A percentile compares a stretch with the other conserved stretches of the same genome.
phyloP scores from a whole-genome alignment of 1,284 basidiomycete genomes.

The Fomitopsis palustris region DNA sequence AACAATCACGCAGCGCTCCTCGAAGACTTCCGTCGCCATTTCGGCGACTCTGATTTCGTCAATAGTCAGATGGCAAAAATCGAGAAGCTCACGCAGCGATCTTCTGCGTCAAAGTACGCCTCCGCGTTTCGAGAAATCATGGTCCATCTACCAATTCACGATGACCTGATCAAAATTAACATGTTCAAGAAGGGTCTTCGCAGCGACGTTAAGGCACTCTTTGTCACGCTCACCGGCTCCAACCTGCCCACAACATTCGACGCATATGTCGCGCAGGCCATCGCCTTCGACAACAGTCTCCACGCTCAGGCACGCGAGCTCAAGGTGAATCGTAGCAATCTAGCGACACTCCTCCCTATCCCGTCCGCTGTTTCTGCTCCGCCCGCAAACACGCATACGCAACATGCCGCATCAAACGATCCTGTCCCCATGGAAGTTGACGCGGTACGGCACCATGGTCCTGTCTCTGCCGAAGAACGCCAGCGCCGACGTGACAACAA shows the following conservation, averaged over 20 bases:
- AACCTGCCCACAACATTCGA: slow-evolving; percentile 5
- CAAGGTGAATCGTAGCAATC: not conserved
- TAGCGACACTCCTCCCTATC: not conserved
- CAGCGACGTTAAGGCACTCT: too few relatives aligned
- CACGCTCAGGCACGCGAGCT: slow-evolving; percentile 1
- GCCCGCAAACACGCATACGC: not conserved
- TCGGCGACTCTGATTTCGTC: slow-evolving; percentile 1
- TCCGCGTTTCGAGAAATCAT: not conserved
- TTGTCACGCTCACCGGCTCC: too few relatives aligned
- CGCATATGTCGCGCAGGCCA: slow-evolving; percentile 3
- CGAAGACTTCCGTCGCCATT: not conserved
- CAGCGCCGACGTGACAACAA: slow-evolving; percentile 15
- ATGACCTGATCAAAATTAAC: too few relatives aligned
- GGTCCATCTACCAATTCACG: too few relatives aligned
- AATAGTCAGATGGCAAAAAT: not conserved
- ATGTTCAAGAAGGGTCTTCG: too few relatives aligned
- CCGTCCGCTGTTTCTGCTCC: too few relatives aligned
- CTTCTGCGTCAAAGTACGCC: not conserved
- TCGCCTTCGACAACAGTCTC: slow-evolving; percentile 8
- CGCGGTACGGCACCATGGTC: slow-evolving; percentile 2
- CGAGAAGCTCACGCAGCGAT: not conserved
- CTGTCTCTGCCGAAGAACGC: slow-evolving; percentile 18
- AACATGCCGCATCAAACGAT: not conserved
- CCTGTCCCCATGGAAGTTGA: slow-evolving; percentile 14
- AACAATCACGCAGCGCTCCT: not conserved